These are phyloP conservation scores for Mycena galericulata DNA, from an alignment of 768 basidiomycete genomes.

Conservation along the genomic window DNA sequence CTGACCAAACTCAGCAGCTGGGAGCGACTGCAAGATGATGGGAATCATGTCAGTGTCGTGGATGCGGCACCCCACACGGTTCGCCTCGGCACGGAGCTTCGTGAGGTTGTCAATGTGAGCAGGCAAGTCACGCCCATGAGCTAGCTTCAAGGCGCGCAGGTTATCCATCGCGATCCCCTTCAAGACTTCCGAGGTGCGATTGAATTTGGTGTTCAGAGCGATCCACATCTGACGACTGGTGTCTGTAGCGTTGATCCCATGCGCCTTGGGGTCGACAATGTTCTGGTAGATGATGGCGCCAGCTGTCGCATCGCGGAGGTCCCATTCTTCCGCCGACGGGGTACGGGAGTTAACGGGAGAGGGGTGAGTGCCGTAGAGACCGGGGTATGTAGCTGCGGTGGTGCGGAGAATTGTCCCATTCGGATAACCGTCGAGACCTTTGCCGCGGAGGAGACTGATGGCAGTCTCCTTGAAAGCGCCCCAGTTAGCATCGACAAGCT, in stretches of 20 bases:
- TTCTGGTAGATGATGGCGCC: neutral
- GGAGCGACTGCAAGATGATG: slow-evolving; percentile 8
- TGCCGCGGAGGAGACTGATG: neutral
- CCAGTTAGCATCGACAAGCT: neutral
- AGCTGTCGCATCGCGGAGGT: neutral
- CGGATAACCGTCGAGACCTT: neutral
- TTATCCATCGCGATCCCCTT: neutral
- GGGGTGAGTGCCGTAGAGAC: neutral
- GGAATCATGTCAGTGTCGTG: neutral
- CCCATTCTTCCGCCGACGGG: neutral
- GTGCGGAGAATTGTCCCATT: neutral
- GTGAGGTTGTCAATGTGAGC: neutral
- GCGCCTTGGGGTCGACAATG: no score
- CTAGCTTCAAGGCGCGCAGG: neutral
- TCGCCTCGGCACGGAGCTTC: neutral
- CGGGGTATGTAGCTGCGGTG: no score
- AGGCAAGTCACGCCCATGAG: neutral
- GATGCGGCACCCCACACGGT: neutral
- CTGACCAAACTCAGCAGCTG: neutral
- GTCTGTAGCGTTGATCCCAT: no score
- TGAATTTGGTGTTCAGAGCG: neutral
- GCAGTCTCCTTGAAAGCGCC: neutral
- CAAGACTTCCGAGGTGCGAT: neutral
- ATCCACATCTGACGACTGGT: neutral
- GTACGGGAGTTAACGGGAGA: neutral